phyloP scores from a whole-genome alignment of 768 basidiomycete genomes.

The Mycena polygramma region DNA sequence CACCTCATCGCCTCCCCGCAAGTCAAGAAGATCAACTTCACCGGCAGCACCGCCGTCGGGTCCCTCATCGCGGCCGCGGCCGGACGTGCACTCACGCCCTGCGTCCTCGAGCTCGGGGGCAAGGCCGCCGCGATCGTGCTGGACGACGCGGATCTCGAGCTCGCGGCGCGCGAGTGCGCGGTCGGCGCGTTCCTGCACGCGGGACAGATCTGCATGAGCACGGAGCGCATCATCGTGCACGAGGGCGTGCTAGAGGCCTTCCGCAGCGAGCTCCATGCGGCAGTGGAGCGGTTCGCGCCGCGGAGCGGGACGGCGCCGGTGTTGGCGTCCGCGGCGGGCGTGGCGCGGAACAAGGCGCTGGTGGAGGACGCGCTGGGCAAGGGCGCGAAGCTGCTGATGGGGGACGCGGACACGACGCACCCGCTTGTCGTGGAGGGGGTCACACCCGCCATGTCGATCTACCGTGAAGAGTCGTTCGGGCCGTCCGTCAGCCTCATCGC shows the following conservation, averaged over 20 bases:
- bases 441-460: conserved; percentile 35
- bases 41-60: conserved; percentile 72
- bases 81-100: conserved; percentile 73
- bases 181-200: conserved; percentile 71
- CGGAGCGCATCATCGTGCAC: conserved; percentile 78
- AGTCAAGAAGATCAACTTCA: conserved; percentile 73
- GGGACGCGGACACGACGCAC: conserved; percentile 27
- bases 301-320: conserved; percentile 19
- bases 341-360: conserved; percentile 29
- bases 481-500: conserved; percentile 35
- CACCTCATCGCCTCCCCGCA: conserved; percentile 57
- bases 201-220: conserved; percentile 78
- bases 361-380: conserved; percentile 33
- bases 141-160: conserved; percentile 61
- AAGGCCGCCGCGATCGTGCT: conserved; percentile 62
- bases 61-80: conserved; percentile 71
- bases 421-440: conserved; percentile 35
- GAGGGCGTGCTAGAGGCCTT: conserved; percentile 74
- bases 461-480: conserved; percentile 35
- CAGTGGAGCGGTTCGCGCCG: conserved; percentile 50
- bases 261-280: conserved; percentile 58
- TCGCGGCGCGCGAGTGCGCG: conserved; percentile 65
- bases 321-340: conserved; percentile 29
- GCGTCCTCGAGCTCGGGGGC: conserved; percentile 72
- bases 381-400: conserved; percentile 34